phyloP scores from a whole-genome alignment of 495 filamentous ascomycete genomes.

The Xylaria telfairii region DNA sequence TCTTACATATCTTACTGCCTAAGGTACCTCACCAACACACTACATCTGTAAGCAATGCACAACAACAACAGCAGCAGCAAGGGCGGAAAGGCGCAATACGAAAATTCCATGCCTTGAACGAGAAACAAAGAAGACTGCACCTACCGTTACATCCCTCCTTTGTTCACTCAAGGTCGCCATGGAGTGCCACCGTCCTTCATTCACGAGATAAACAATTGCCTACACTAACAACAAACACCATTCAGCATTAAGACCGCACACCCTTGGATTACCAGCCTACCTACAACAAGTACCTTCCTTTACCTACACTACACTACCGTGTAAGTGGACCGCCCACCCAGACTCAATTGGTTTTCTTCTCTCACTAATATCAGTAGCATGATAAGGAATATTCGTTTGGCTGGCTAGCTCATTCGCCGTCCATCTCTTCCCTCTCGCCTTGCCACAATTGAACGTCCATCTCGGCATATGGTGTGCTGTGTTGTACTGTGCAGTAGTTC shows the following conservation, averaged over 20 bases:
- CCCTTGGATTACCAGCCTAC: not conserved
- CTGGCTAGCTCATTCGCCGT: not conserved
- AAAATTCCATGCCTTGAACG: not conserved
- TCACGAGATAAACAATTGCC: not conserved
- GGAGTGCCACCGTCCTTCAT: not conserved
- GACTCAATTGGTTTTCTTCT: not conserved
- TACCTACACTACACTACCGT: not conserved
- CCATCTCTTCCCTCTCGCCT: not conserved
- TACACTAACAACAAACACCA: not conserved
- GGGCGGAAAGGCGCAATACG: not conserved
- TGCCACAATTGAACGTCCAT: not conserved
- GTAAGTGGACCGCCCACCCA: constrained; percentile 10
- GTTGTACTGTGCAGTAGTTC: not conserved
- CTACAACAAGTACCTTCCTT: not conserved
- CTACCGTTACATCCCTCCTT: not conserved
- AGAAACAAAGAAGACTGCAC: not conserved
- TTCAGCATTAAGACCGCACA: not conserved
- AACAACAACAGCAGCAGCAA: too few species aligned
- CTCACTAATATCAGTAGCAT: not conserved
- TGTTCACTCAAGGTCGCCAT: not conserved
- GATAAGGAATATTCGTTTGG: constrained; percentile 2
- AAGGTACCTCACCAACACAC: too few species aligned
- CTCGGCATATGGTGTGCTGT: not conserved
- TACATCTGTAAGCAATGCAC: too few species aligned
- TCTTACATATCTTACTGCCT: not conserved